Evolutionary conservation across 75 land plant genomes (phyloP), one percentile per base, ranked within the genome.

Genomic region (Isoetes taiwanensis): DNA sequence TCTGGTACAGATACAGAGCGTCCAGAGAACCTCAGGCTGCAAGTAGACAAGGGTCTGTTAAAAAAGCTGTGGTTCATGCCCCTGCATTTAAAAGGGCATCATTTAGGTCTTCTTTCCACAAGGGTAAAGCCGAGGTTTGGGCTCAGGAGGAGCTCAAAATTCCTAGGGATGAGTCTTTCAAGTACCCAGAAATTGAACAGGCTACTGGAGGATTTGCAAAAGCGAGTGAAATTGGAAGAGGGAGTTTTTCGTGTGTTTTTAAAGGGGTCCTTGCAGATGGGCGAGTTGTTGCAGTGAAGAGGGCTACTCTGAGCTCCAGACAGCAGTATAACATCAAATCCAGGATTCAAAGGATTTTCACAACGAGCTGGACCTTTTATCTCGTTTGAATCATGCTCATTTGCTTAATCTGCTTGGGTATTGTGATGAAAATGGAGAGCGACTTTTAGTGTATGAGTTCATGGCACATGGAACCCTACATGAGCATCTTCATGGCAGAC

Each of bases 361-460:
- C 42, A 82, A 79, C 0, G 91, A 88, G 59, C 62, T 88, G 1
- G 95, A 88, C 31, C 62, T 88, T 4, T 70, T 88, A 0, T 85
- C 90, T 1, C 72, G 96, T 5, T 61, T 89, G 30, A 82, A 86
- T 66, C 96, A 89, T 63, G 86, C 96, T 3, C 86, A 89, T 59
- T 52, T 89, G 70, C 75, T 89, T 3, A 82, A 79, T 31, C 64
- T 89, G 28, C 78, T 89, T 1, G 96, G 96, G 3, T 89, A 82
- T 54, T 89, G 91, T 43, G 91, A 81, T 43, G 91, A 89, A 64
- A 73, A 73, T 19, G 79, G 76, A 1, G 81, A 89, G 43, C 57
- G 96, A 66, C 83, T 89, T 8, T 53, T 89, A 2, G 96, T 89
- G 20, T 89, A 89, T 32, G 96, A 89, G 61, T 89, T 69, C 75